Evolutionary conservation across 345 rosid species (phyloP).

Genomic region (Trapa incisa): DNA sequence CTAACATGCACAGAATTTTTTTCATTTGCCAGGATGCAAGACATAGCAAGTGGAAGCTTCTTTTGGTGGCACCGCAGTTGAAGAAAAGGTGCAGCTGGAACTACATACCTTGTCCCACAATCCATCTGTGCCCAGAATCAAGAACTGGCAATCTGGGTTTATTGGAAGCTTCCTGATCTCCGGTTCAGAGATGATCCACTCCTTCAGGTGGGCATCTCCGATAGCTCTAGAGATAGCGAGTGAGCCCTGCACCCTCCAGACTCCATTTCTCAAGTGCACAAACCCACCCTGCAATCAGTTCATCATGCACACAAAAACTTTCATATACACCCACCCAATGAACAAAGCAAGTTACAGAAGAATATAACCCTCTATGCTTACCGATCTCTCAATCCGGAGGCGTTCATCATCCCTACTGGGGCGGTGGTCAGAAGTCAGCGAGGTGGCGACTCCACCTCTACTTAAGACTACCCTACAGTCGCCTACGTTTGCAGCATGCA

Average conservation of each 20-base stretch:
- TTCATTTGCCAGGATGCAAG: neutral
- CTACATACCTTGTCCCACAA: constrained; percentile 42
- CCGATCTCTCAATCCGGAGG: constrained; percentile 30
- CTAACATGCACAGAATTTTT: constrained; percentile 1
- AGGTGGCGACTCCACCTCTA: constrained; percentile 27
- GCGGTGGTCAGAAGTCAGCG: constrained; percentile 33
- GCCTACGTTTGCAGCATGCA: constrained; percentile 36
- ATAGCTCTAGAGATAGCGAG: constrained; percentile 47
- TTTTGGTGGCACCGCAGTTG: too few species aligned
- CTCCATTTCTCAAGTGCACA: constrained; percentile 28
- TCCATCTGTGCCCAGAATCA: constrained; percentile 50
- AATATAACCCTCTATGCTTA: constrained; percentile 4
- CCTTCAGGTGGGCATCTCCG: constrained; percentile 38
- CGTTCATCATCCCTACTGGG: constrained; percentile 31
- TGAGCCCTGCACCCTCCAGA: constrained; percentile 42
- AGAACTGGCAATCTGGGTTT: constrained; percentile 28
- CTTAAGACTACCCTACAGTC: constrained; percentile 42
- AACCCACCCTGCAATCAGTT: constrained; percentile 33
- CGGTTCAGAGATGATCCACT: constrained; percentile 47
- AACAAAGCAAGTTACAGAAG: neutral
- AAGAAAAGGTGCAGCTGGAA: too few species aligned
- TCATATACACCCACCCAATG: neutral
- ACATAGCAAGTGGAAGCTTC: too few species aligned
- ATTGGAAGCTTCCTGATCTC: constrained; percentile 21
- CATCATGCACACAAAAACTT: neutral